Evolutionary conservation across 352 stramenopile genomes (phyloP).

Genomic region (Halophytophthora polymorphica): DNA sequence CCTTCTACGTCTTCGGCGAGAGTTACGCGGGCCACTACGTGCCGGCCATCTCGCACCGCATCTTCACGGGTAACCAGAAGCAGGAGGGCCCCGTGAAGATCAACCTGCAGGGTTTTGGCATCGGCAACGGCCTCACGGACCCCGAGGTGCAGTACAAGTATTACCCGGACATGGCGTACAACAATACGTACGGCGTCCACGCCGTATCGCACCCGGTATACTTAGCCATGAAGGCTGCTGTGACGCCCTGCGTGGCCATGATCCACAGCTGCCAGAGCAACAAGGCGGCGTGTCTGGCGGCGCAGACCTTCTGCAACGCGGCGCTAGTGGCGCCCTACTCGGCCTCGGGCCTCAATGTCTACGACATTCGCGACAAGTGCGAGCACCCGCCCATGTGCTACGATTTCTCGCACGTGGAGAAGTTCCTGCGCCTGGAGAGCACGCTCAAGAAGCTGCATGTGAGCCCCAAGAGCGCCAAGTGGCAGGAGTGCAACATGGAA

Average conservation of each 20-base stretch:
- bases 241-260: slow-evolving; percentile 60
- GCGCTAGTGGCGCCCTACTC: slow-evolving; percentile 63
- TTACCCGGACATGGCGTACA: slow-evolving; percentile 88
- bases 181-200: slow-evolving; percentile 86
- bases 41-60: slow-evolving; percentile 70
- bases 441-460: slow-evolving; percentile 90
- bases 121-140: slow-evolving; percentile 96
- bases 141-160: slow-evolving; percentile 89
- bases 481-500: slow-evolving; percentile 94
- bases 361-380: slow-evolving; percentile 93
- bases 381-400: slow-evolving; percentile 92
- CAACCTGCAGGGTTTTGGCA: slow-evolving; percentile 91
- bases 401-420: slow-evolving; percentile 91
- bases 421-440: slow-evolving; percentile 79
- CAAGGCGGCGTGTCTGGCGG: slow-evolving; percentile 70
- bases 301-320: slow-evolving; percentile 90
- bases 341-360: slow-evolving; percentile 61
- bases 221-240: slow-evolving; percentile 59
- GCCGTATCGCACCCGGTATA: slow-evolving; percentile 61
- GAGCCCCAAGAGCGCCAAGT: slow-evolving; percentile 72
- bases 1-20: slow-evolving; percentile 94
- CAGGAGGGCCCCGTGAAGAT: slow-evolving; percentile 60
- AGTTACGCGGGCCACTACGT: slow-evolving; percentile 94
- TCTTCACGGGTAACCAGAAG: slow-evolving; percentile 74
- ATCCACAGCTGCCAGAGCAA: slow-evolving; percentile 87